Base-by-base conservation (phyloP, 257 asterid species). In the Jacaranda copaia region DNA sequence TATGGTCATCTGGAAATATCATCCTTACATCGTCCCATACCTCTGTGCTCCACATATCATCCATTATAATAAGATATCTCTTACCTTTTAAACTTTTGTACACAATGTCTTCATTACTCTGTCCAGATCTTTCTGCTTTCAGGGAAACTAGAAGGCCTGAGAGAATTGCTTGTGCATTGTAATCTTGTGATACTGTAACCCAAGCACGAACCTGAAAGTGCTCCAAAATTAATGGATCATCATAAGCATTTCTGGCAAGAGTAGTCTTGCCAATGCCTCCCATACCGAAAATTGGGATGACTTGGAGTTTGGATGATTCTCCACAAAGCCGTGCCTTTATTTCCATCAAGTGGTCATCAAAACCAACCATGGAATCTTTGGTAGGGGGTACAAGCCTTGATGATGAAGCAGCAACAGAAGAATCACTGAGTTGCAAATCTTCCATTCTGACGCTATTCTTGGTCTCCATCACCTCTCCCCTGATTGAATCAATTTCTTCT, bases 211-310 rank as follows among this genome's bases (percentile, higher is more conserved):
- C 32, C 5, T 60, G 15, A 9, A 60, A 60, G 39, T 35, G 43
- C 6, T 60, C 43, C 16, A 32, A 5, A 60, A n/a, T 8, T 9
- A 60, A 60, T 25, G 42, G 43, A 60, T 60, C 67, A 60, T 60
- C 16, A 60, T 0, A 60, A 35, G 43, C 67, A 60, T 60, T 60
- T 20, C 11, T 8, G 6, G 67, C 67, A 60, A 60, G 66, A 60
- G 67, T 60, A 1, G 67, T 60, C 67, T 60, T 60, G 5, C 66
- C 66, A 10, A 32, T 60, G 14, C 66, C 66, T 60, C 66, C 66
- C 66, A 60, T 60, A 60, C 66, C 66, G 1, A 20, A 8, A 6
- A 60, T 60, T 32, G 67, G 67, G 15, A 60, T 60, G 16, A 60
- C 16, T 60, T 32, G 67, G 42, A 60, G 67, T 10, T 60, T 5